Evolutionary conservation across 257 asterid species (phyloP), one percentile per base, ranked within the genome.

Genomic region (Solanum acaule): DNA sequence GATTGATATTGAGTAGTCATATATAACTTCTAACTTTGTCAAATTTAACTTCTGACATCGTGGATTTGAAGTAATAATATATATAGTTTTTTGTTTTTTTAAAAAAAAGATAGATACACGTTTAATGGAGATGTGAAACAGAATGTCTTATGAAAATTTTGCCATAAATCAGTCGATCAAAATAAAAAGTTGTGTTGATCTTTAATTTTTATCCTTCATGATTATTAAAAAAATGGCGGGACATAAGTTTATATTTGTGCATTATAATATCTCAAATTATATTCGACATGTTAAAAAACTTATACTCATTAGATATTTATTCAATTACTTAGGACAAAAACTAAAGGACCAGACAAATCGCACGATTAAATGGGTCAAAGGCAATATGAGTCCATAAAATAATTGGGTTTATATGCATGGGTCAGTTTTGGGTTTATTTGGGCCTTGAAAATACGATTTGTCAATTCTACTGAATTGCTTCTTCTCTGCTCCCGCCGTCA

Each of bases 221-320:
- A 27, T 5, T 3, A 2, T 2, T 2, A 67, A 63, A 11, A 25
- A 1, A 4, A 10, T 11, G 3, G 0, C 22, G 0, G 68, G 12
- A 8, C 6, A 67, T 25, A 11, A 67, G 4, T 27, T 68, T 27
- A 68, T 68, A 68, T 68, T 13, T 65, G 1, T 11, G 0, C 20
- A 2, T 14, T 2, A 25, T 2, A 25, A 25, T 6, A 65, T n/a
- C 31, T 10, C 0, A 10, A 10, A 10, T 65, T 2, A 10, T 65
- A 0, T 10, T 0, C 31, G 3, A 31, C 3, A 31, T 31, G 2
- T 31, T 31, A 4, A 65, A n/a, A 65, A 25, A n/a, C 0, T 63
- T 61, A 40, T 61, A 61, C 12, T 61, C 68, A 23, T 23, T 23
- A 65, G 71, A 9, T 2, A 11, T 65, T 22, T 22, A 10, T 67